These are phyloP conservation scores for Melastoma candidum DNA, from an alignment of 441 rosid genomes.

Conservation along the genomic window DNA sequence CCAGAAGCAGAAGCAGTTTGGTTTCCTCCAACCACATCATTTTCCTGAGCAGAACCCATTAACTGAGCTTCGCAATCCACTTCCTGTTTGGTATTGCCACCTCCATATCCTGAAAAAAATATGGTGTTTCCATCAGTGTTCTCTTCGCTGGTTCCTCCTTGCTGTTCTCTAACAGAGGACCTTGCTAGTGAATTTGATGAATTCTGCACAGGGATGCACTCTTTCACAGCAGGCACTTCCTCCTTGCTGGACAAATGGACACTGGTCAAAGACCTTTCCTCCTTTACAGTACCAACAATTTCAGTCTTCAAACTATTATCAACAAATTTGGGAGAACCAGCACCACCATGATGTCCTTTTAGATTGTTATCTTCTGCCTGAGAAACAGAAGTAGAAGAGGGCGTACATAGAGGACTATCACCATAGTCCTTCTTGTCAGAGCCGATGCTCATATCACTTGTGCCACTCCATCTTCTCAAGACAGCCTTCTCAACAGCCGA, in stretches of 20 bases:
- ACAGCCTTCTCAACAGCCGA: constrained; percentile 57
- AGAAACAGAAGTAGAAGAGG: constrained; percentile 38
- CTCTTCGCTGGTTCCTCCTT: constrained; percentile 22
- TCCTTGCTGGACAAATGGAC: constrained; percentile 25
- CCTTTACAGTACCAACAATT: constrained; percentile 23
- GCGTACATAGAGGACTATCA: constrained; percentile 53
- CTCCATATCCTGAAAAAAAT: constrained; percentile 18
- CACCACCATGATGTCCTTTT: constrained; percentile 29
- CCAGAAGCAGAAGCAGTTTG: constrained; percentile 23
- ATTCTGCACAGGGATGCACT: constrained; percentile 29
- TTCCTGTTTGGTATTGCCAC: constrained; percentile 17
- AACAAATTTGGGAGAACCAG: constrained; percentile 28
- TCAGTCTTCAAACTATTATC: constrained; percentile 19
- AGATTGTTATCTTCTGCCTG: constrained; percentile 31
- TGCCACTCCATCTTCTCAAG: constrained; percentile 96
- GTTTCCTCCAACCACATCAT: constrained; percentile 23
- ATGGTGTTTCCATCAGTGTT: constrained; percentile 29
- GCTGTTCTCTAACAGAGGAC: constrained; percentile 21
- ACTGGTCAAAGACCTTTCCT: constrained; percentile 24
- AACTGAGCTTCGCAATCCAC: constrained; percentile 23
- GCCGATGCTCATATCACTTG: constrained; percentile 97
- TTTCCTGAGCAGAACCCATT: constrained; percentile 19
- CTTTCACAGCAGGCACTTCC: constrained; percentile 30
- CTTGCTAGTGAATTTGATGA: constrained; percentile 20
- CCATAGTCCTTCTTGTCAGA: constrained; percentile 53